A percentile compares a stretch with the other conserved stretches of the same genome.
These are phyloP conservation scores for Hygrophorus russula DNA, from an alignment of 768 basidiomycete genomes.

Conservation along the genomic window DNA sequence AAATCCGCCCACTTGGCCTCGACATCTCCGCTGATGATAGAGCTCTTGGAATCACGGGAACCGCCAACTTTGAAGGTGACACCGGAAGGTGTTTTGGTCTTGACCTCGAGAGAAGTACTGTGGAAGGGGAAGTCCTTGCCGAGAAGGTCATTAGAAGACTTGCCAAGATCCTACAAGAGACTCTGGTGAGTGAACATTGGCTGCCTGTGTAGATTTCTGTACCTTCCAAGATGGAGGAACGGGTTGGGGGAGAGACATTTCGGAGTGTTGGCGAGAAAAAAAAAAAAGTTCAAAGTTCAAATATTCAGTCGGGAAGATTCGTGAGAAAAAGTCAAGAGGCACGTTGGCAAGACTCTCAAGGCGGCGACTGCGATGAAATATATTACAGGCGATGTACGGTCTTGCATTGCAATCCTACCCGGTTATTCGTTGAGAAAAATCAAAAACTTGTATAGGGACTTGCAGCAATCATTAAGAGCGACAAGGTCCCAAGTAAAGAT, in stretches of 20 bases:
- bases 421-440: conserved; percentile 4
- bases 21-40: conserved; percentile 77
- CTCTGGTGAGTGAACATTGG: not conserved
- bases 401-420: not conserved
- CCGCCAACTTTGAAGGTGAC: conserved; percentile 94
- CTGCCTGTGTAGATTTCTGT: conserved; percentile 10
- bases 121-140: conserved; percentile 85
- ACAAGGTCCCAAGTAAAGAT: conserved; percentile 47
- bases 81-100: conserved; percentile 80
- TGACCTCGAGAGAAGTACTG: conserved; percentile 67
- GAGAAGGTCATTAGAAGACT: conserved; percentile 93
- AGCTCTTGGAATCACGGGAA: conserved; percentile 58
- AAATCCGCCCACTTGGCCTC: conserved; percentile 92
- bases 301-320: too few species aligned
- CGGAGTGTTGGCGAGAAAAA: conserved; percentile 13
- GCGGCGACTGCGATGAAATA: conserved; percentile 14
- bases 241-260: conserved; percentile 89
- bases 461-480: conserved; percentile 55
- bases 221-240: conserved; percentile 98
- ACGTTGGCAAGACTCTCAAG: too few species aligned
- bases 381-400: conserved; percentile 28
- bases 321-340: too few species aligned
- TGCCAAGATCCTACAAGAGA: conserved; percentile 71
- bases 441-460: conserved; percentile 45
- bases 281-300: not conserved